Percentiles rank a stretch among this genome's conserved stretches.
phyloP scores from a whole-genome alignment of 192 early-diverging fungal species.

The Martensiomyces pterosporus region DNA sequence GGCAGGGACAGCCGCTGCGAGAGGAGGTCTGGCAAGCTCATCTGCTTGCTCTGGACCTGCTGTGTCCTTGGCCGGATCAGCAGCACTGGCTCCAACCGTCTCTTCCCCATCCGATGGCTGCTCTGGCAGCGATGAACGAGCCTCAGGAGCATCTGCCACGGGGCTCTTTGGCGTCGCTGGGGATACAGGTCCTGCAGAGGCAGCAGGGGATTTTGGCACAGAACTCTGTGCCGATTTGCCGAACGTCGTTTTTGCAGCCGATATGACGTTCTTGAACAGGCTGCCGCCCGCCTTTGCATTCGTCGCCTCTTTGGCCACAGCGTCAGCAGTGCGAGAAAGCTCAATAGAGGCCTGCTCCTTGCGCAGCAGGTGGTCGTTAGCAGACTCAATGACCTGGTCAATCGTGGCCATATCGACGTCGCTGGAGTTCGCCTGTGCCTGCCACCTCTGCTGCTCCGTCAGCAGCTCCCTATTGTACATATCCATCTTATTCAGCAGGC shows the following conservation, averaged over 20 bases:
- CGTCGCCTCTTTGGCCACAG: background rate
- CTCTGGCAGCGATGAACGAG: background rate
- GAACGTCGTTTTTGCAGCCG: slow-evolving; percentile 33
- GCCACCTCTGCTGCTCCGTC: slow-evolving; percentile 39
- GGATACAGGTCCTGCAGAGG: too few relatives aligned
- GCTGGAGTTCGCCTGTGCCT: background rate
- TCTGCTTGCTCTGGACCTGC: background rate
- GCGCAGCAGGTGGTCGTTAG: slow-evolving; percentile 41
- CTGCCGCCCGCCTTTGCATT: slow-evolving; percentile 7
- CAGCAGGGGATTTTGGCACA: background rate
- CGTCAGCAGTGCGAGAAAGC: too few relatives aligned
- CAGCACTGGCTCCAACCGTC: too few relatives aligned
- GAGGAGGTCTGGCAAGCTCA: background rate
- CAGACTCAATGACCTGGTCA: slow-evolving; percentile 28
- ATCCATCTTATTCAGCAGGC: slow-evolving; percentile 37
- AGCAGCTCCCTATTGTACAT: slow-evolving; percentile 49
- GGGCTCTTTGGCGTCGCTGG: too few relatives aligned
- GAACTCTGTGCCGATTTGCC: slow-evolving; percentile 3
- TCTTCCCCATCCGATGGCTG: too few relatives aligned
- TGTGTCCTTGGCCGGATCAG: too few relatives aligned
- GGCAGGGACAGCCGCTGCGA: slow-evolving; percentile 5
- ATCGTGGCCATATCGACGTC: slow-evolving; percentile 22
- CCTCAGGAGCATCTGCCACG: background rate
- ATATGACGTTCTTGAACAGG: slow-evolving; percentile 33
- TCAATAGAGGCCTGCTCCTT: too few relatives aligned